Evolutionary conservation across 1,139 yeast species (phyloP).

Genomic region (Hemisphaericaspora xylanilytica): DNA sequence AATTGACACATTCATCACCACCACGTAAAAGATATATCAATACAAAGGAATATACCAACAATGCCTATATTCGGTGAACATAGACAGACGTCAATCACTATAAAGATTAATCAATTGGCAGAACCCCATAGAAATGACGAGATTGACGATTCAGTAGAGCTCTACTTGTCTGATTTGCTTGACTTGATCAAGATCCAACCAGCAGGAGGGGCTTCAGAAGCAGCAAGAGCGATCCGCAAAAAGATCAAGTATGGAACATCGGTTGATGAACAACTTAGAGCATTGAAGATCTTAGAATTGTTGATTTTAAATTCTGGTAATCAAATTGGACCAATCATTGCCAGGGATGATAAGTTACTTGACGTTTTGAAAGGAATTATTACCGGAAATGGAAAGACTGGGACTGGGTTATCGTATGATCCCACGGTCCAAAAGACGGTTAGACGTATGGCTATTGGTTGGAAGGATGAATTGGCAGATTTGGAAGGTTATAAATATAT

Average conservation of each 20-base stretch:
- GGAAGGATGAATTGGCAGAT: constrained; percentile 57
- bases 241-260: constrained; percentile 78
- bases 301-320: constrained; percentile 74
- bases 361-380: constrained; percentile 60
- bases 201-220: constrained; percentile 60
- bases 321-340: constrained; percentile 47
- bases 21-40: too few relatives aligned
- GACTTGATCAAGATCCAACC: constrained; percentile 42
- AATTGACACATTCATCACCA: background rate
- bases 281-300: constrained; percentile 69
- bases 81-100: constrained; percentile 42
- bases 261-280: constrained; percentile 56
- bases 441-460: constrained; percentile 53
- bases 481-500: constrained; percentile 51
- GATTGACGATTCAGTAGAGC: constrained; percentile 35
- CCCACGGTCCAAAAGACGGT: constrained; percentile 46
- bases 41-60: too few relatives aligned
- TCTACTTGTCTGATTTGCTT: constrained; percentile 37
- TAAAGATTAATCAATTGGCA: constrained; percentile 43
- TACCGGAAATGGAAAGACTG: constrained; percentile 34
- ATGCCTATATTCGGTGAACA: constrained; percentile 48
- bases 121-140: constrained; percentile 33
- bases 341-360: constrained; percentile 68
- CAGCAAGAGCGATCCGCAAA: constrained; percentile 88
- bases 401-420: constrained; percentile 41